Percentiles rank a stretch among this genome's conserved stretches.
Conservation (phyloP, 257 asterid species). For the Lantana camara region DNA sequence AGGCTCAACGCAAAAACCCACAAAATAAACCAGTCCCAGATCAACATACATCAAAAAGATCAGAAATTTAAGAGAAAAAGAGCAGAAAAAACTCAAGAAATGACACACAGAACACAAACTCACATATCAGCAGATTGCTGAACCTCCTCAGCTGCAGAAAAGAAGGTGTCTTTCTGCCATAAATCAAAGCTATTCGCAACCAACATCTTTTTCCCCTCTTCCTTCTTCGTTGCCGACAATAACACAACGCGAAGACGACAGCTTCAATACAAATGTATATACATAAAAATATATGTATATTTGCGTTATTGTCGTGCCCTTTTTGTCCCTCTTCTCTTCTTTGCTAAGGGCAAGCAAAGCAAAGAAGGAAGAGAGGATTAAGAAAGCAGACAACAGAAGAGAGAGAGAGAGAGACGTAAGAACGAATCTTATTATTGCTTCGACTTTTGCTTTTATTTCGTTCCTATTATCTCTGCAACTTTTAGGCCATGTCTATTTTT, state of each 20-base stretch:
- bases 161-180: slow-evolving; percentile 90
- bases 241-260: slow-evolving; percentile 28
- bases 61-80: not conserved
- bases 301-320: slow-evolving; percentile 4
- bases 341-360: slow-evolving; percentile 50
- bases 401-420: slow-evolving; percentile 41
- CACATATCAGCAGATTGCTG: slow-evolving; percentile 87
- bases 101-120: slow-evolving; percentile 30
- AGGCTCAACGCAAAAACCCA: not conserved
- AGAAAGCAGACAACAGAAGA: slow-evolving; percentile 30
- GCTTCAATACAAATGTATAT: slow-evolving; percentile 17
- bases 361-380: slow-evolving; percentile 56
- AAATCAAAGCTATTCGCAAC: slow-evolving; percentile 83
- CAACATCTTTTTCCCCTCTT: slow-evolving; percentile 52
- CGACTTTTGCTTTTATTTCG: slow-evolving; percentile 18
- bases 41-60: slow-evolving; percentile 19
- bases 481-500: slow-evolving; percentile 17
- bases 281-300: not conserved
- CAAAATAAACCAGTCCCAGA: slow-evolving; percentile 33
- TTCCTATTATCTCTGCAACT: slow-evolving; percentile 22
- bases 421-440: slow-evolving; percentile 40
- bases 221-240: slow-evolving; percentile 31
- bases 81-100: not conserved
- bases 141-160: slow-evolving; percentile 94
- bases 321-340: slow-evolving; percentile 47